Conservation (phyloP, 2,329 filamentous ascomycete genomes). For the Boeremia exigua region DNA sequence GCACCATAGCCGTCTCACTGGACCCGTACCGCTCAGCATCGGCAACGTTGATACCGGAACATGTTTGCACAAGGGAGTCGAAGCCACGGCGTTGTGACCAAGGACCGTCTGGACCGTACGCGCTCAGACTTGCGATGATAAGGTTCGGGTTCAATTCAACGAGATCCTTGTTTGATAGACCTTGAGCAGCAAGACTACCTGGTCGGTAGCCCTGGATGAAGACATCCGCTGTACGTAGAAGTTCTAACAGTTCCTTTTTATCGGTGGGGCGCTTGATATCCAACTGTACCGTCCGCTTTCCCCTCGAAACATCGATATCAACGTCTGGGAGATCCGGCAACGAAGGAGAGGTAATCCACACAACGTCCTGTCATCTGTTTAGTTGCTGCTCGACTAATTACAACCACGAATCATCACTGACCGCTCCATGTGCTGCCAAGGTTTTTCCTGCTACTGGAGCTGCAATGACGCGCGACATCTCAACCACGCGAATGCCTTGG, state of each 20-base stretch:
- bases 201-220: constrained; percentile 62
- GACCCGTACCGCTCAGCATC: constrained; percentile 57
- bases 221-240: constrained; percentile 59
- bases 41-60: constrained; percentile 61
- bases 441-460: constrained; percentile 52
- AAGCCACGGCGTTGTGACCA: constrained; percentile 59
- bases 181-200: constrained; percentile 54
- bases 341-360: constrained; percentile 54
- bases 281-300: constrained; percentile 56
- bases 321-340: constrained; percentile 51
- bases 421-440: constrained; percentile 53
- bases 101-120: constrained; percentile 58
- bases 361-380: constrained; percentile 44
- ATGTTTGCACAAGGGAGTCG: constrained; percentile 63
- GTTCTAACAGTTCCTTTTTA: constrained; percentile 48
- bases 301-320: constrained; percentile 53
- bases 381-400: not conserved
- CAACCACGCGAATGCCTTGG: constrained; percentile 50
- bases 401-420: not conserved
- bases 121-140: constrained; percentile 60
- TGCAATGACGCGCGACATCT: constrained; percentile 54
- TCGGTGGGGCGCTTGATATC: constrained; percentile 56
- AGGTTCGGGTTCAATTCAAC: constrained; percentile 52
- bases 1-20: constrained; percentile 50
- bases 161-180: constrained; percentile 51